Evolutionary conservation across 2,329 filamentous ascomycete species (phyloP), one percentile per base, ranked within the genome.

Genomic region (Colletotrichum gigasporum): DNA sequence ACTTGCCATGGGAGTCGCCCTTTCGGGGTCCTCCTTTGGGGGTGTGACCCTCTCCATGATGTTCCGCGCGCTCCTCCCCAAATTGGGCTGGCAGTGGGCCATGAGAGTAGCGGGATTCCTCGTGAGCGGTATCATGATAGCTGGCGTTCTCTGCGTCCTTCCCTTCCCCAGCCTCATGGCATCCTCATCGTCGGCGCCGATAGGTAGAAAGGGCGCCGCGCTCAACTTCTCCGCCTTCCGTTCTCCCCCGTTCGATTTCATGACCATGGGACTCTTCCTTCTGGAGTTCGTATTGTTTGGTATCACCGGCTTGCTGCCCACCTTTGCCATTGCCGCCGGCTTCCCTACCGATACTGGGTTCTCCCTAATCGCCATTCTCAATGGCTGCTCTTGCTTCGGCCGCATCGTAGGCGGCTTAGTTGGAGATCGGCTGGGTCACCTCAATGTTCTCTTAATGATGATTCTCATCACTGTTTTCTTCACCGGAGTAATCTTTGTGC

Each of bases 201-300:
- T 39, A 0, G 62, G 56, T 1, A 48, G 7, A 2, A 28, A 12
- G 7, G 42, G 56, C 1, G 62, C 62, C 2, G 22, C 59, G 28
- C 22, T 83, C 18, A 80, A 82, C 42, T 70, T 83, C 18, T 61
- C 69, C 0, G 76, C 80, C 1, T 82, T 84, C 61, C 71, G 69
- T 2, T 78, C 77, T 2, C 72, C 76, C 2, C 73, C 79, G 0
- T 79, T 84, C 18, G 76, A 71, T 2, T 77, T 83, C 35, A 71
- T 83, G 5, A 75, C 79, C 0, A 68, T 76, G 4, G 76, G 76
- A 0, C 74, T 83, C 6, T 82, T 84, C 63, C 73, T 77, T 1
- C 78, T 84, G 18, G 82, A 85, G 47, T 80, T 84, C 50, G 79
- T 80, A 35, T 76, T 84, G 12, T 84, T 84, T 41, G 81, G 80